phyloP scores from a whole-genome alignment of 1,284 basidiomycete species.

The Agroathelia rolfsii region DNA sequence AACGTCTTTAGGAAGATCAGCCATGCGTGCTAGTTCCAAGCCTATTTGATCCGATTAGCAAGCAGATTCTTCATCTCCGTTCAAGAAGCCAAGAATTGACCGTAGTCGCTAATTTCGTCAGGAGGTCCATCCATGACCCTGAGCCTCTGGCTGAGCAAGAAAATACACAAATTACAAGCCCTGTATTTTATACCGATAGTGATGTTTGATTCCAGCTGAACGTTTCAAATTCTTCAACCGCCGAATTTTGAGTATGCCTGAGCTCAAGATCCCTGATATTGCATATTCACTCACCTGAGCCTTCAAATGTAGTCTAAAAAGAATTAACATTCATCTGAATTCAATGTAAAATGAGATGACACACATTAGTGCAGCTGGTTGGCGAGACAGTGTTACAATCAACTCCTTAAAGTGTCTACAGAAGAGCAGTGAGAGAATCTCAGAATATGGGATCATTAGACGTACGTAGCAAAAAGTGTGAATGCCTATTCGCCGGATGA shows the following conservation, averaged over 20 bases:
- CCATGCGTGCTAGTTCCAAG: constrained; percentile 74
- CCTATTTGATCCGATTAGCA: constrained; percentile 34
- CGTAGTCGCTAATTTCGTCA: constrained; percentile 54
- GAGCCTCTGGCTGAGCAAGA: neutral
- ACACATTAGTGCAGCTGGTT: constrained; percentile 61
- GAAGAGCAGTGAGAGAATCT: neutral
- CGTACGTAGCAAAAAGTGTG: constrained; percentile 85
- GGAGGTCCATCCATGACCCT: constrained; percentile 61
- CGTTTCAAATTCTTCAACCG: too few relatives aligned
- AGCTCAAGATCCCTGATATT: constrained; percentile 5
- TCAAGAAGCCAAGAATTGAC: constrained; percentile 30
- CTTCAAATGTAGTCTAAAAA: constrained; percentile 65
- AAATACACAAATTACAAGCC: constrained; percentile 50
- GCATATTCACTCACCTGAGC: constrained; percentile 48
- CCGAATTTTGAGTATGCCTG: constrained; percentile 39
- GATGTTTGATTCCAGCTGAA: too few relatives aligned
- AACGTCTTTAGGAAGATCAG: constrained; percentile 68
- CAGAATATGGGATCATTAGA: constrained; percentile 8
- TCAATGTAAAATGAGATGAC: constrained; percentile 15
- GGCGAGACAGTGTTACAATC: constrained; percentile 56
- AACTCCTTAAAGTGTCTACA: constrained; percentile 66
- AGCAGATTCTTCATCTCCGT: too few relatives aligned
- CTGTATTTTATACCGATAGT: too few relatives aligned
- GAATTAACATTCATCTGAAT: constrained; percentile 10
- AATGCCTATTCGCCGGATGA: constrained; percentile 43